Evolutionary conservation across 805 yeast genomes (phyloP), one percentile per base, ranked within the genome.

Genomic region (Wickerhamomyces xylosicus): DNA sequence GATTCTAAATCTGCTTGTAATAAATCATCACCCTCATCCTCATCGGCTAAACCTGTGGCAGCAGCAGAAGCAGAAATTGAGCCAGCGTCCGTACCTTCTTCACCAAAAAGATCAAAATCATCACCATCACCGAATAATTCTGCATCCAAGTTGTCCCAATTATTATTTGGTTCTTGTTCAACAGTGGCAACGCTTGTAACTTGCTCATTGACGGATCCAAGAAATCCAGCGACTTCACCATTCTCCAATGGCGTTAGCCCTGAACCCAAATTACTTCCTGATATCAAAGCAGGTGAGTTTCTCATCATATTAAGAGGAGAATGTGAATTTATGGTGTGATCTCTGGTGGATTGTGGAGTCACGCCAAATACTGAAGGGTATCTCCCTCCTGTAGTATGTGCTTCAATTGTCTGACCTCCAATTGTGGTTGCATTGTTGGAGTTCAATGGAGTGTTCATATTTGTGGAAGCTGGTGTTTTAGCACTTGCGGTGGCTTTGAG

Each of bases 401-500:
- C n/a, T n/a, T n/a, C n/a, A n/a, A n/a, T n/a, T n/a, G n/a, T n/a
- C n/a, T n/a, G n/a, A n/a, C n/a, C n/a, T n/a, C n/a, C n/a, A n/a
- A n/a, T n/a, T n/a, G n/a, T n/a, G n/a, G n/a, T n/a, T n/a, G n/a
- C n/a, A n/a, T n/a, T n/a, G 14, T 41, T 47, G 2, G 33, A 7
- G 9, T 43, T 45, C 6, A 48, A 40, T 10, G 59, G 57, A 1
- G 54, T 53, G 36, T 51, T 55, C 34, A 46, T 47, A 2, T 49
- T 42, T 2, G 56, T 49, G n/a, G 44, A 43, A 3, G 55, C 50
- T 8, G 67, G 66, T 1, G 66, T 59, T 38, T 64, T 58, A 19
- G 57, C 54, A 2, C 63, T 59, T 5, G 68, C 60, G 4, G 66
- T 58, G 19, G 64, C 61, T 40, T 56, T 61, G 34, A 65, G 45